A percentile compares a stretch with the other conserved stretches of the same genome.
These are phyloP conservation scores for Kwoniella sp. DNA, from an alignment of 768 basidiomycete species.

Conservation along the genomic window DNA sequence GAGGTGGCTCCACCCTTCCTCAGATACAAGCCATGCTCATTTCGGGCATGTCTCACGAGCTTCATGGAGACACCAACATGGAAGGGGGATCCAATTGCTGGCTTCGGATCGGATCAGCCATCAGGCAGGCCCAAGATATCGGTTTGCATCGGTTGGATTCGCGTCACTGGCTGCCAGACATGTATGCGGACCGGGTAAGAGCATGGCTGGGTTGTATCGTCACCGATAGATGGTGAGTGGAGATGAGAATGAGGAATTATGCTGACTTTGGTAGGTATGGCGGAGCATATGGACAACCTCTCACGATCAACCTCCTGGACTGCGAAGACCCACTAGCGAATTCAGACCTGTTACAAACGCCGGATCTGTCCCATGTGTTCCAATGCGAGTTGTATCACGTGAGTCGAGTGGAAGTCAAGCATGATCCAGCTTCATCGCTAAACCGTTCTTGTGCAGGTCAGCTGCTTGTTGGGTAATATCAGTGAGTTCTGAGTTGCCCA, in stretches of 20 bases:
- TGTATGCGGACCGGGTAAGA: constrained; percentile 21
- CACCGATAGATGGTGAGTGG: constrained; percentile 21
- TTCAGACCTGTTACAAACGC: constrained; percentile 9
- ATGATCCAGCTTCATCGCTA: too few species aligned
- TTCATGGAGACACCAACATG: constrained; percentile 25
- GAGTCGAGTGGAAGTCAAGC: not conserved
- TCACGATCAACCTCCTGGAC: constrained; percentile 13
- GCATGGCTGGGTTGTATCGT: constrained; percentile 18
- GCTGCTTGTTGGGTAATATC: constrained; percentile 22
- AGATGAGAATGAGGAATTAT: not conserved
- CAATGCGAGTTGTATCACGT: constrained; percentile 21
- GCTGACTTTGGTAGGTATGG: constrained; percentile 11
- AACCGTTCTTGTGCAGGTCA: constrained; percentile 7
- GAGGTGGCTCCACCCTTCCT: constrained; percentile 15
- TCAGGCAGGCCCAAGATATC: constrained; percentile 23
- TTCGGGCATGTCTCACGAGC: constrained; percentile 23
- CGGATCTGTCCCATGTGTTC: constrained; percentile 14
- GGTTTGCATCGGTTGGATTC: constrained; percentile 19
- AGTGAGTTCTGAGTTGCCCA: not conserved
- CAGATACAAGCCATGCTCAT: constrained; percentile 20
- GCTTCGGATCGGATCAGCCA: constrained; percentile 18
- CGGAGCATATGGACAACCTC: constrained; percentile 18
- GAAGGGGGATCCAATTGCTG: constrained; percentile 24
- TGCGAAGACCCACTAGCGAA: constrained; percentile 20
- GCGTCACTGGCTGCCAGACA: constrained; percentile 17